Evolutionary conservation across 2,329 filamentous ascomycete genomes (phyloP).

Genomic region (Beauveria sp.): DNA sequence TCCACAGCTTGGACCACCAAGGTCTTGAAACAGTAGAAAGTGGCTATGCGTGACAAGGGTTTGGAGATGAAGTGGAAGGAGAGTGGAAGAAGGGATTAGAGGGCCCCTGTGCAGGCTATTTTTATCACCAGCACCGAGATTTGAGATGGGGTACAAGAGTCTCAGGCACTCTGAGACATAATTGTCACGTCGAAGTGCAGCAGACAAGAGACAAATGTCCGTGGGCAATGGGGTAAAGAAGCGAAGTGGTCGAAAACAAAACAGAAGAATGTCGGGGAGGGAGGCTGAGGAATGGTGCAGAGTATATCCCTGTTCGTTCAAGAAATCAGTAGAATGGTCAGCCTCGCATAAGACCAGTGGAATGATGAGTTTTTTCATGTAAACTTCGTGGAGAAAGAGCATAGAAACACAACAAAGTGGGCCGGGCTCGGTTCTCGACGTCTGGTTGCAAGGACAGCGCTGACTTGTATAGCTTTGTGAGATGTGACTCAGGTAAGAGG

Average conservation of each 20-base stretch:
- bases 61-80: slow-evolving; percentile 4
- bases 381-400: slow-evolving; percentile 4
- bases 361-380: slow-evolving; percentile 6
- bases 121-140: slow-evolving; percentile 10
- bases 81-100: slow-evolving; percentile 6
- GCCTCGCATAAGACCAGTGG: slow-evolving; percentile 7
- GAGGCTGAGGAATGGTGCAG: slow-evolving; percentile 9
- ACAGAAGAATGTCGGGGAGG: neutral
- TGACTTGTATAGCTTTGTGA: neutral
- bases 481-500: neutral
- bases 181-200: slow-evolving; percentile 2
- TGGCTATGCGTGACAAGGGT: slow-evolving; percentile 10
- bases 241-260: neutral
- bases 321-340: neutral
- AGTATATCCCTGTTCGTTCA: slow-evolving; percentile 8
- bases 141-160: neutral
- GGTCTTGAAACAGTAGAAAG: slow-evolving; percentile 10
- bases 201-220: slow-evolving; percentile 1
- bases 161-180: slow-evolving; percentile 8
- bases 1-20: slow-evolving; percentile 11
- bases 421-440: slow-evolving; percentile 4
- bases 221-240: slow-evolving; percentile 1
- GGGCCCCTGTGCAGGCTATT: slow-evolving; percentile 9
- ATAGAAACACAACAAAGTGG: slow-evolving; percentile 5
- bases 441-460: slow-evolving; percentile 5